Base-by-base conservation (phyloP, 1,284 basidiomycete genomes). In the Leccinum fallax region DNA sequence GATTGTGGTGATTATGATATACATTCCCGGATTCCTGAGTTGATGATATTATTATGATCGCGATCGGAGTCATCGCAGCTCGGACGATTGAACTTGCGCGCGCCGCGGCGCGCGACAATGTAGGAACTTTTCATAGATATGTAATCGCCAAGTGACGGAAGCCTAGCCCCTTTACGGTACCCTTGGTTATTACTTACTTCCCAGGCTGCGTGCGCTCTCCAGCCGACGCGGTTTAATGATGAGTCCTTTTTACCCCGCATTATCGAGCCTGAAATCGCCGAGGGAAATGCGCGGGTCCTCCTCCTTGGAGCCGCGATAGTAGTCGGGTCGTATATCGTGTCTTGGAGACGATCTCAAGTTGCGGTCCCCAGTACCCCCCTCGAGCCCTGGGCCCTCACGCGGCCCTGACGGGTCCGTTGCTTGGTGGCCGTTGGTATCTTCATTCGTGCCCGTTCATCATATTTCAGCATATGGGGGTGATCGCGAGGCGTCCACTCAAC, bases 11-110 rank as follows among this genome's bases (percentile, higher is more conserved):
- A 11, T 19, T 9, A 46, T 46, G 9, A 21, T 46, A 48, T 24
- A 24, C 30, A 26, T 51, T 52, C 49, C 24, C 49, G 49, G 26
- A 28, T 26, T n/a, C 49, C 16, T 16, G 49, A 34, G 26, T 26
- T 26, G 49, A 19, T 34, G 19, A n/a, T n/a, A 8, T 24, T 24
- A 28, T 26, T 21, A 26, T 55, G 65, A 69, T 66, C 67, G 30
- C 49, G 66, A 68, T 60, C 55, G 30, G 30, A 32, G 58, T 28
- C 43, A 46, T 24, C 46, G 19, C 21, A 13, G 46, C 46, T 46
- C n/a, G n/a, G 53, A 55, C 3, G 30, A 32, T 32, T 10, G 28
- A n/a, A 38, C 21, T 34, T 19, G 36, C 11, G 21, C 28, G 51
- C 28, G 51, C 51, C 51, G 28, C 51, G 26, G 16, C 28, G 51